Base-by-base conservation (phyloP, 495 filamentous ascomycete species). In the Jackrogersella minutella region DNA sequence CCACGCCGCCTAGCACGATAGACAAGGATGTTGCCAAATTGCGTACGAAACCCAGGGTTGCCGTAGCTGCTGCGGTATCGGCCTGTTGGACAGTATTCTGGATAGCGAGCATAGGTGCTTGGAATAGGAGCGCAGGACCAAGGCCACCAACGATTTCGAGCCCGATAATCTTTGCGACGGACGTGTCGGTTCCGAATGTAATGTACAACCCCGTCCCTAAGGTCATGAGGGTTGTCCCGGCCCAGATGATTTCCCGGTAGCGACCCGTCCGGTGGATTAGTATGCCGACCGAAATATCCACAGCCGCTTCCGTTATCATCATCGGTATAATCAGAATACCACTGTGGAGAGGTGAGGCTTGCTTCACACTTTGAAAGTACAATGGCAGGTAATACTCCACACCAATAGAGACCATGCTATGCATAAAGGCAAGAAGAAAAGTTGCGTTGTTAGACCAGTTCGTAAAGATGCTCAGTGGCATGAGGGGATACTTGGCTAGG, bases 271-370 rank as follows among this genome's bases (percentile, higher is more conserved):
- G 76, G 66, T 89, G 83, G 46, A 90, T 90, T 7, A 86, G 34
- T 11, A 84, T 39, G 0, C 88, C 88, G 0, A 75, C 73, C 1
- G 76, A 30, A 0, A 88, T 78, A 30, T 82, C 84, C 2, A 78
- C 70, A 4, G 80, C 39, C 0, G 87, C 83, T 69, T 82, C 79
- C 8, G 77, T 77, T 11, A 88, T 56, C 11, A 84, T 80, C 36
- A 84, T 84, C 5, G 91, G 89, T 5, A 93, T 81, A 14, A 91
- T 79, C 68, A 91, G 89, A 55, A 93, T 86, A 36, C 91, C 91
- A 37, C 85, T 88, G 2, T 88, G 75, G 51, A 93, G 84, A 0
- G 91, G 90, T 3, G 81, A 80, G 10, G 87, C 85, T n/a, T 88
- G 85, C 11, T 91, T 85, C 9, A 90, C 89, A 53, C 85, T 85